These are phyloP conservation scores for Penicillium sp. DNA, from an alignment of 2,329 filamentous ascomycete genomes.

Conservation along the genomic window DNA sequence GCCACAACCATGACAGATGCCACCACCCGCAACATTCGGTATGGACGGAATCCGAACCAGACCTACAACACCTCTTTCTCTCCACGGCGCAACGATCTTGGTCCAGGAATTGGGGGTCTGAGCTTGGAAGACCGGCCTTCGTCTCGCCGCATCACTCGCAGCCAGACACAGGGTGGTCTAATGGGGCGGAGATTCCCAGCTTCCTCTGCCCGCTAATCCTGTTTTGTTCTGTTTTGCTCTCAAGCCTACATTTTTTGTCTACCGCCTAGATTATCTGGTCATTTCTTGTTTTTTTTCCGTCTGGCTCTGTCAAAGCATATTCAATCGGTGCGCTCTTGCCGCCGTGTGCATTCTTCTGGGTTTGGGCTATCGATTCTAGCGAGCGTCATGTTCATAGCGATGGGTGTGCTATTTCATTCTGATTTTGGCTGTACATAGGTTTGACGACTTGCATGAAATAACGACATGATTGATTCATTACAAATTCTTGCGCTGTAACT, in stretches of 20 bases:
- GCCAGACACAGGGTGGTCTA: slow-evolving; percentile 32
- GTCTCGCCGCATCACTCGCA: slow-evolving; percentile 35
- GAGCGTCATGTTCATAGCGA: too few species aligned
- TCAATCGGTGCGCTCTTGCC: too few species aligned
- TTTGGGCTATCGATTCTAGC: too few species aligned
- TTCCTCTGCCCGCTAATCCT: slow-evolving; percentile 1
- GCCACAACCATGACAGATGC: slow-evolving; percentile 34
- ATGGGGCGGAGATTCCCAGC: slow-evolving; percentile 15
- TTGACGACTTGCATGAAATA: too few species aligned
- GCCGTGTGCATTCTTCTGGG: too few species aligned
- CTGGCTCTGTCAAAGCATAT: too few species aligned
- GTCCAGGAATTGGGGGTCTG: slow-evolving; percentile 32
- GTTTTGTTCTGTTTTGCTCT: background rate
- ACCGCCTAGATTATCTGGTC: slow-evolving; percentile 34
- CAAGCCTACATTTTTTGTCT: background rate
- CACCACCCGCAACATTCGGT: slow-evolving; percentile 38
- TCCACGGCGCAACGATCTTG: slow-evolving; percentile 32
- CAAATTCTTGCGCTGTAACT: too few species aligned
- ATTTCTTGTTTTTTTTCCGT: too few species aligned
- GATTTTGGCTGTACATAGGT: too few species aligned
- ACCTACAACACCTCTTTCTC: slow-evolving; percentile 26
- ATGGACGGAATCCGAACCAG: slow-evolving; percentile 25
- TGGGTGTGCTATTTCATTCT: too few species aligned
- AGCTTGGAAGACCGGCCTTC: slow-evolving; percentile 35
- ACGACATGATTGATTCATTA: too few species aligned